Conservation (phyloP, 2,329 filamentous ascomycete genomes). For the Aspergillus awamori region DNA sequence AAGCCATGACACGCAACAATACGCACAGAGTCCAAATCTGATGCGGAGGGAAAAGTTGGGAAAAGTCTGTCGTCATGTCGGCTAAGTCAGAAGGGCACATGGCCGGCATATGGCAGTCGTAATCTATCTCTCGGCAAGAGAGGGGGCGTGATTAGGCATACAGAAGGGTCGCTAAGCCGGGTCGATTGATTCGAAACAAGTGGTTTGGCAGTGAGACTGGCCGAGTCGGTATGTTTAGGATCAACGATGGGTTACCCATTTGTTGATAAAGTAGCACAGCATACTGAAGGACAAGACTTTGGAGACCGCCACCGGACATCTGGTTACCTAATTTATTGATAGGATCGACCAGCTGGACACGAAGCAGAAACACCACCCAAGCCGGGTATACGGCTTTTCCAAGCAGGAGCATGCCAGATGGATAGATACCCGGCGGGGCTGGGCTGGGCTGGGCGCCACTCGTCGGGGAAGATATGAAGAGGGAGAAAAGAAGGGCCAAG, state of each 20-base stretch:
- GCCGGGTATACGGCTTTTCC: slow-evolving; percentile 4
- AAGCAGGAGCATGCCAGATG: not conserved
- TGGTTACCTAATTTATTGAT: slow-evolving; percentile 11
- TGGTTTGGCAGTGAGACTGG: not conserved
- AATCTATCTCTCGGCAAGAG: not conserved
- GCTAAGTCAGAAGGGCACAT: not conserved
- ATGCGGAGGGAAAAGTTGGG: not conserved
- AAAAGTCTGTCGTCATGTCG: not conserved
- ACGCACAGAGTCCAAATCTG: not conserved
- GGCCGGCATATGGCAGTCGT: not conserved
- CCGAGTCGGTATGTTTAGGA: not conserved
- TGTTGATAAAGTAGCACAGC: slow-evolving; percentile 7
- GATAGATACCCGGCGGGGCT: not conserved
- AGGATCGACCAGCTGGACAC: slow-evolving; percentile 9
- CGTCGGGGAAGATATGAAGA: not conserved
- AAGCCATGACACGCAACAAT: not conserved
- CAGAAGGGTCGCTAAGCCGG: too few relatives aligned
- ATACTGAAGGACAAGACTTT: slow-evolving; percentile 1
- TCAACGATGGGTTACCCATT: slow-evolving; percentile 1
- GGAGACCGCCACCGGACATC: slow-evolving; percentile 2
- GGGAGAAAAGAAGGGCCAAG: too few relatives aligned
- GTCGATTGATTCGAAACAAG: not conserved
- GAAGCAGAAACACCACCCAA: not conserved
- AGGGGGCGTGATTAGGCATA: not conserved
- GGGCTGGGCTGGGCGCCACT: slow-evolving; percentile 1